Conservation (phyloP, 2,329 filamentous ascomycete species). For the Diaporthe aspalathi region DNA sequence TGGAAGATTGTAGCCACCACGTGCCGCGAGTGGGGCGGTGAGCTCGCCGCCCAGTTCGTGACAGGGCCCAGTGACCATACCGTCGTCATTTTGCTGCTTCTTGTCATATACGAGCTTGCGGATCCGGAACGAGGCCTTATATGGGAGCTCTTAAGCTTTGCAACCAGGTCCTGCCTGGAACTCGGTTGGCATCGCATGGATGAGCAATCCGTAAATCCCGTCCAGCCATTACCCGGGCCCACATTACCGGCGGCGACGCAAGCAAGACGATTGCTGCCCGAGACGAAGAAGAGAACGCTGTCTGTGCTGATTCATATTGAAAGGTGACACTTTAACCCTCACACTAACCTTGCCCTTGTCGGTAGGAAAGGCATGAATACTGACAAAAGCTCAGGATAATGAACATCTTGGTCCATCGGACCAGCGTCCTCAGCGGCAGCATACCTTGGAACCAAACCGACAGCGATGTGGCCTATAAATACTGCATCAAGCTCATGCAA, state of each 20-base stretch:
- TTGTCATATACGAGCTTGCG: conserved; percentile 34
- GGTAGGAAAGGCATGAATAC: background rate
- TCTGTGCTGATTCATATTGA: conserved; percentile 31
- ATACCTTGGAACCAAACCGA: conserved; percentile 21
- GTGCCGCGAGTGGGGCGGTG: conserved; percentile 31
- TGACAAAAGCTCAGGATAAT: conserved; percentile 6
- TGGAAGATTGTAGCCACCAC: conserved; percentile 29
- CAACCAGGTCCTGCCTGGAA: conserved; percentile 27
- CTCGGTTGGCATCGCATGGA: conserved; percentile 32
- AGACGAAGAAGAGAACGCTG: conserved; percentile 18
- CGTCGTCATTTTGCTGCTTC: conserved; percentile 21
- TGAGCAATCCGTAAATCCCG: background rate
- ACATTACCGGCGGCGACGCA: background rate
- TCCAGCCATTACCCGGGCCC: conserved; percentile 1
- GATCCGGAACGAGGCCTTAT: conserved; percentile 31
- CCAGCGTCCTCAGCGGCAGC: conserved; percentile 28
- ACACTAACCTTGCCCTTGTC: rapidly evolving
- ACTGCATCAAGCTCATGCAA: conserved; percentile 30
- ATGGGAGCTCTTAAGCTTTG: conserved; percentile 31
- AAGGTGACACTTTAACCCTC: background rate
- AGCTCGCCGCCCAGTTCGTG: conserved; percentile 26
- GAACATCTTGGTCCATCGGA: conserved; percentile 24
- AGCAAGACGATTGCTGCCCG: background rate
- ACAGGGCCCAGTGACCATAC: background rate
- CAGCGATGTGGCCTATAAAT: conserved; percentile 19